Evolutionary conservation across 495 filamentous ascomycete species (phyloP).

Genomic region (Rusavskia elegans): DNA sequence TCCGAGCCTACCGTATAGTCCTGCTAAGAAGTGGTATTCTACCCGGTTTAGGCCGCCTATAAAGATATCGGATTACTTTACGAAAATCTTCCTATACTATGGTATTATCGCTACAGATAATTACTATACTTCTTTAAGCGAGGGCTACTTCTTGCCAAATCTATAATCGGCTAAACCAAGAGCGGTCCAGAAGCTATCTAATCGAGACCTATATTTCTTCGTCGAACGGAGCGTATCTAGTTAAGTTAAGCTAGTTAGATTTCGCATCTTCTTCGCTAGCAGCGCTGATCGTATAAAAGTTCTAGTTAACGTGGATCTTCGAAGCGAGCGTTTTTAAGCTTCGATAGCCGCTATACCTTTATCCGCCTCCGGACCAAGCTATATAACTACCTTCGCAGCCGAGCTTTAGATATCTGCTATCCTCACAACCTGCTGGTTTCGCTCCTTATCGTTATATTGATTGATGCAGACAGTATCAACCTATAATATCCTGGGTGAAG

Average conservation of each 20-base stretch:
- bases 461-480: neutral
- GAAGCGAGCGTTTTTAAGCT: neutral
- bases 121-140: neutral
- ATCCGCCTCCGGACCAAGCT: neutral
- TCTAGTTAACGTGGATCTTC: too few relatives aligned
- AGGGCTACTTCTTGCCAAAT: slow-evolving; percentile 10
- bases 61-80: neutral
- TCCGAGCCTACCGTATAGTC: neutral
- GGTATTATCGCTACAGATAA: neutral
- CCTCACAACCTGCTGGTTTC: neutral
- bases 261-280: neutral
- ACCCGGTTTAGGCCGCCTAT: neutral
- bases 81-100: neutral
- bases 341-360: neutral
- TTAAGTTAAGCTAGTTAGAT: neutral
- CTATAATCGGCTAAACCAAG: slow-evolving; percentile 12
- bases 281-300: too few relatives aligned
- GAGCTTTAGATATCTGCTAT: neutral
- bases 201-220: neutral
- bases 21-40: neutral
- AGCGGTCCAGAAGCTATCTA: neutral
- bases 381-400: neutral
- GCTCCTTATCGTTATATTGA: neutral
- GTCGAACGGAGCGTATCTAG: neutral
- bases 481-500: neutral